phyloP scores from a whole-genome alignment of 305 asterid genomes.

The Fraxinus nigra region DNA sequence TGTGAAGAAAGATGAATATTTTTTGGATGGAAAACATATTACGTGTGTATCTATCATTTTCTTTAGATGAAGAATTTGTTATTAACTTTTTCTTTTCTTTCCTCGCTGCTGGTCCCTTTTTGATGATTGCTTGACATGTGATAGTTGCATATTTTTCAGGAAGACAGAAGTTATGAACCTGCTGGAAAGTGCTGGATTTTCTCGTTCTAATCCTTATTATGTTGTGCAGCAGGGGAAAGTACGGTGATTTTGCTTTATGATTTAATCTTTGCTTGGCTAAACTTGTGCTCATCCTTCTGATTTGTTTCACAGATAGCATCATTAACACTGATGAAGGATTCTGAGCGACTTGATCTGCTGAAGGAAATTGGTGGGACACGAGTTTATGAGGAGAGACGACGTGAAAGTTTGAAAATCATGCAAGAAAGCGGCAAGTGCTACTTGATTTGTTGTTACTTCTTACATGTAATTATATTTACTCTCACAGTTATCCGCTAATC shows the following conservation, averaged over 20 bases:
- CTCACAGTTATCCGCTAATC: constrained; percentile 34
- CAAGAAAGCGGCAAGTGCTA: constrained; percentile 80
- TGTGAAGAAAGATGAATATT: constrained; percentile 90
- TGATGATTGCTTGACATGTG: constrained; percentile 21
- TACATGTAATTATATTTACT: constrained; percentile 14
- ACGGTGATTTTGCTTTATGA: constrained; percentile 20
- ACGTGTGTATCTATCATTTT: constrained; percentile 59
- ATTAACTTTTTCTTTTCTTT: neutral
- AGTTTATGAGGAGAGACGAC: constrained; percentile 96
- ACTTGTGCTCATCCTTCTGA: constrained; percentile 27
- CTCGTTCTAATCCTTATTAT: constrained; percentile 99
- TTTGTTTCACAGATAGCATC: constrained; percentile 71
- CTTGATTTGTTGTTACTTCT: constrained; percentile 25
- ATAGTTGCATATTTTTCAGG: constrained; percentile 49
- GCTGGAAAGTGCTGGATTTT: constrained; percentile 99
- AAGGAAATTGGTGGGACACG: constrained; percentile 99
- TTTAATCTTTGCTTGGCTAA: constrained; percentile 12
- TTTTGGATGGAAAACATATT: constrained; percentile 97
- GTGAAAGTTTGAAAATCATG: constrained; percentile 96
- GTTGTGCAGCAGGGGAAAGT: constrained; percentile 99
- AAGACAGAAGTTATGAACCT: constrained; percentile 97
- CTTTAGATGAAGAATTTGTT: constrained; percentile 4
- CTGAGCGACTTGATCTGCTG: constrained; percentile 93
- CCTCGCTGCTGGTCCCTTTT: constrained; percentile 4
- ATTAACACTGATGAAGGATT: constrained; percentile 87